phyloP scores from a whole-genome alignment of 139 green algal species.

The Marvania coccoides region DNA sequence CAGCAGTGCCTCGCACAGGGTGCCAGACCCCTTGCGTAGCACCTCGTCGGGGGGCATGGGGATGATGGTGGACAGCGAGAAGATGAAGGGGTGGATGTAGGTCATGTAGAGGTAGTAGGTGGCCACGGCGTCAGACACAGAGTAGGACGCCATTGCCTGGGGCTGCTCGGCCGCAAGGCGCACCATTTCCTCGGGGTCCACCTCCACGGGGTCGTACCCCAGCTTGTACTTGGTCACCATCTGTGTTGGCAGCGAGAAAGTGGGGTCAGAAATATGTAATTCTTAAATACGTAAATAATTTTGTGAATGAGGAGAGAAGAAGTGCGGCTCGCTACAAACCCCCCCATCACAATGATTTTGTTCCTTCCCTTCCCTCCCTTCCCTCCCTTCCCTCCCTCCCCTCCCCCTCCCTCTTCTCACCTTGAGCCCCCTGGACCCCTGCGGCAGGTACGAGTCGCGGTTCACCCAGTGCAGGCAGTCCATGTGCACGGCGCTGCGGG shows the following conservation, averaged over 20 bases:
- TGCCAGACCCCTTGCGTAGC: conserved; percentile 90
- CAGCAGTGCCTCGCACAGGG: conserved; percentile 95
- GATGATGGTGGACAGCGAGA: conserved; percentile 97
- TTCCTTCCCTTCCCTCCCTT: neutral
- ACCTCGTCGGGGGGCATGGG: conserved; percentile 96
- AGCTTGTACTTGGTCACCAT: conserved; percentile 96
- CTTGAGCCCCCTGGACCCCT: conserved; percentile 89
- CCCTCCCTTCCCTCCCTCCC: neutral
- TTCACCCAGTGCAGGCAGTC: conserved; percentile 97
- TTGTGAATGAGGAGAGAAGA: no score
- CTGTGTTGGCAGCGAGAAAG: conserved; percentile 24
- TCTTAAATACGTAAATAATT: no score
- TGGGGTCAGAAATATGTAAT: neutral
- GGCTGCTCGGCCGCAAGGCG: conserved; percentile 48
- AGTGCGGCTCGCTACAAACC: no score
- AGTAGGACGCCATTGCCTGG: conserved; percentile 93
- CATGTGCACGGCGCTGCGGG: conserved; percentile 81
- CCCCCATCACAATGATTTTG: neutral
- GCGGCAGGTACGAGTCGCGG: conserved; percentile 94
- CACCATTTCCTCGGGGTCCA: conserved; percentile 94
- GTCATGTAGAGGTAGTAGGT: conserved; percentile 99
- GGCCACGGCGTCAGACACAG: conserved; percentile 92
- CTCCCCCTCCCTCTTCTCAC: conserved; percentile 22
- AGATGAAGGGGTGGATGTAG: conserved; percentile 99
- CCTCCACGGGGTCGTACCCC: conserved; percentile 92